Base-by-base conservation (phyloP, 2,329 filamentous ascomycete species). In the Verticillium longisporum region DNA sequence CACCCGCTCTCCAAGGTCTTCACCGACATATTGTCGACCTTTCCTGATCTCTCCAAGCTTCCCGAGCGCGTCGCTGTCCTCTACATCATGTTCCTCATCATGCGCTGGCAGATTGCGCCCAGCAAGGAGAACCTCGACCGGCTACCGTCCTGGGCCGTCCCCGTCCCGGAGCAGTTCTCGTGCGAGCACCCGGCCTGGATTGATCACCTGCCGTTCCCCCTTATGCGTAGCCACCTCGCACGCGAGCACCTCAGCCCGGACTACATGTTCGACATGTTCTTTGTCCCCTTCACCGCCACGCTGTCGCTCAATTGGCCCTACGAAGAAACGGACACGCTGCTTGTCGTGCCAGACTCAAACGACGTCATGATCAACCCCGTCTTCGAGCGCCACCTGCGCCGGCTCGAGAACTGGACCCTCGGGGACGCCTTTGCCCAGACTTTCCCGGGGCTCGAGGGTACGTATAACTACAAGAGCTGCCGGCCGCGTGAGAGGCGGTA, bases 241-340 rank as follows among this genome's bases (percentile, higher is more conserved):
- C 73, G 77, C 31, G 73, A 79, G 0, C 82, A 84, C 58, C 73
- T 75, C 26, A 71, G 76, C 0, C 64, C 69, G 4, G 77, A 82
- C 53, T 88, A 87, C 61, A 78, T 84, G 0, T 94, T 96, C 68
- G 88, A 93, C 61, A 84, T 89, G 66, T 96, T 93, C 78, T 95
- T 94, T 72, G 84, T 94, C 18, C 89, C 90, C 0, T 96, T 88
- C 72, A 95, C 90, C 1, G 85, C 82, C 1, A 92, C 88, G 0
- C 70, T 97, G 31, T 86, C 83, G 32, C 73, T 97, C 15, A 95
- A 93, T 66, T 97, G 92, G 92, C 89, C 89, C 0, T 94, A 96
- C 69, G 88, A 91, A 61, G 82, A 86, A 1, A 85, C 84, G 0
- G 88, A 92, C 66, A 85, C 87, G 38, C 77, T 97, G 32, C 75